These are phyloP conservation scores for Pichia rugopelliculosa DNA, from an alignment of 805 yeast genomes.

Conservation along the genomic window DNA sequence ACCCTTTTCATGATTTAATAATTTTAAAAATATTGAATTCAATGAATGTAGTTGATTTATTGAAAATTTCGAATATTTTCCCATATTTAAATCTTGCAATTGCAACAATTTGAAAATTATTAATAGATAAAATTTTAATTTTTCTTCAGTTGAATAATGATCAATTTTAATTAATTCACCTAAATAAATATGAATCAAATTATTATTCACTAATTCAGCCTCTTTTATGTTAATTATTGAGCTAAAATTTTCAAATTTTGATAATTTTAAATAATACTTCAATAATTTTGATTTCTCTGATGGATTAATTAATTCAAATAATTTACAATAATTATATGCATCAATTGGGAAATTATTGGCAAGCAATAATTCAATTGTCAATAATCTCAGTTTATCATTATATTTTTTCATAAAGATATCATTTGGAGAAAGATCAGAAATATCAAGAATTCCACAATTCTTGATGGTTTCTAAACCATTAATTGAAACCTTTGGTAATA, in stretches of 20 bases:
- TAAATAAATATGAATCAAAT: constrained; percentile 5
- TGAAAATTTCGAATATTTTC: background rate
- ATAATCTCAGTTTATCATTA: constrained; percentile 14
- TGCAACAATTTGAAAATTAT: constrained; percentile 8
- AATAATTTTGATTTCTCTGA: background rate
- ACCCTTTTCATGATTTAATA: constrained; percentile 7
- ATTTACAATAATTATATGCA: constrained; percentile 13
- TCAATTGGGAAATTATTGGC: constrained; percentile 10
- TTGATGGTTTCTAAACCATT: constrained; percentile 2
- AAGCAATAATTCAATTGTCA: constrained; percentile 16
- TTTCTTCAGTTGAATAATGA: background rate
- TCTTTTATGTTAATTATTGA: background rate
- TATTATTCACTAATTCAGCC: background rate
- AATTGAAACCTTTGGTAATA: background rate
- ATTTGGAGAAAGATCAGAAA: background rate
- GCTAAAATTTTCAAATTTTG: constrained; percentile 1
- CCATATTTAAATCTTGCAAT: background rate
- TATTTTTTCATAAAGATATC: constrained; percentile 11
- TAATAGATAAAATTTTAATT: constrained; percentile 12
- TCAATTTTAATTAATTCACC: constrained; percentile 4
- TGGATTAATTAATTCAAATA: background rate
- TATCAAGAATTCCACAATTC: constrained; percentile 11
- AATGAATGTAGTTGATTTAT: constrained; percentile 6
- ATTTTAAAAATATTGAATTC: constrained; percentile 8
- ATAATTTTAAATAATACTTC: constrained; percentile 4